Percentiles rank a stretch among this genome's conserved stretches.
These are phyloP conservation scores for Drosera spatulata DNA, from an alignment of 179 eudicot species.

Conservation along the genomic window DNA sequence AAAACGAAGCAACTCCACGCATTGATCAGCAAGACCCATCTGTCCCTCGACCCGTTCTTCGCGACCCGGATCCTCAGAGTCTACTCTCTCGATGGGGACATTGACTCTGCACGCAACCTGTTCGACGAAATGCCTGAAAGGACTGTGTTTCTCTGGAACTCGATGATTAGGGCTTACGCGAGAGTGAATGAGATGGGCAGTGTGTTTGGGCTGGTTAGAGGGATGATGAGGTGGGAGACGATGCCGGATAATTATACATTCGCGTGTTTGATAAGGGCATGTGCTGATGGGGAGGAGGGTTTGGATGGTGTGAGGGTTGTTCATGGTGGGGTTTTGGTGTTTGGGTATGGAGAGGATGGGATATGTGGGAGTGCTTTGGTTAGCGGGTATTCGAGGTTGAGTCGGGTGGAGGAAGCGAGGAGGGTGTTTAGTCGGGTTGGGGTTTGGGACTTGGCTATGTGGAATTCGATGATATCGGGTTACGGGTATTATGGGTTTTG, in stretches of 20 bases:
- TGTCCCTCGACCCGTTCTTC: conserved; percentile 62
- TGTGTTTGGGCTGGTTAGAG: conserved; percentile 39
- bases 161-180: conserved; percentile 70
- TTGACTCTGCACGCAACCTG: conserved; percentile 58
- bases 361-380: conserved; percentile 63
- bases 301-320: conserved; percentile 23
- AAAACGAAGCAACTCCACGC: conserved; percentile 63
- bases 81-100: conserved; percentile 45
- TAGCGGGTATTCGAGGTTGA: conserved; percentile 55
- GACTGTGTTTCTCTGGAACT: conserved; percentile 71
- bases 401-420: conserved; percentile 11
- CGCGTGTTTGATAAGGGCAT: conserved; percentile 62
- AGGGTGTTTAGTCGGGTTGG: conserved; percentile 34
- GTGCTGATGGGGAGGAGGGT: conserved; percentile 28
- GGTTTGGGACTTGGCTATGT: conserved; percentile 55
- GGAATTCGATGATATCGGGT: conserved; percentile 64
- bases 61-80: conserved; percentile 58
- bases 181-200: conserved; percentile 26
- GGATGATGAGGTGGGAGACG: conserved; percentile 36
- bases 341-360: conserved; percentile 40
- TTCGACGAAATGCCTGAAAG: conserved; percentile 54
- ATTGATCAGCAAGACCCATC: conserved; percentile 45
- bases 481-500: conserved; percentile 51
- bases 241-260: conserved; percentile 63
- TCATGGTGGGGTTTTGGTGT: conserved; percentile 43